A percentile compares a stretch with the other conserved stretches of the same genome.
Evolutionary conservation across 1,284 basidiomycete genomes (phyloP).

Genomic region (Sporisorium graminicola): DNA sequence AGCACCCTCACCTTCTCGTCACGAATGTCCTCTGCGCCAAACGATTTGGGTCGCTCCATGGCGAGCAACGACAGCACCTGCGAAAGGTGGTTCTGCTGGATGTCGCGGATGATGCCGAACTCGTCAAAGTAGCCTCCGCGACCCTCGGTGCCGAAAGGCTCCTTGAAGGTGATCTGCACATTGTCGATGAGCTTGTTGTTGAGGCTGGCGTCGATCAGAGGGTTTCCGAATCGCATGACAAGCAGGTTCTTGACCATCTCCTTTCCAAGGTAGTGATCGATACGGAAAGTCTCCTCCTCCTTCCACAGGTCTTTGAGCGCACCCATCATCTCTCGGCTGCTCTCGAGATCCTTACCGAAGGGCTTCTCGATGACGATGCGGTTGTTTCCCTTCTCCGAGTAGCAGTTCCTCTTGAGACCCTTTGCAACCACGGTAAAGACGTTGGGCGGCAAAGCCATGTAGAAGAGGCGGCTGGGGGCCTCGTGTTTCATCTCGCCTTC

Average conservation of each 20-base stretch:
- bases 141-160: conserved; percentile 70
- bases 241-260: conserved; percentile 70
- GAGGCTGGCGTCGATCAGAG: conserved; percentile 66
- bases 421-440: conserved; percentile 67
- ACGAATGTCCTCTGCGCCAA: conserved; percentile 69
- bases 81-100: conserved; percentile 70
- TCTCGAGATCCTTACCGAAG: conserved; percentile 68
- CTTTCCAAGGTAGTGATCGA: conserved; percentile 70
- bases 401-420: conserved; percentile 66
- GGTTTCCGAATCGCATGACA: conserved; percentile 67
- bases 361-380: conserved; percentile 69
- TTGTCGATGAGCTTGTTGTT: conserved; percentile 69
- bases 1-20: conserved; percentile 70
- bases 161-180: conserved; percentile 70
- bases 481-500: conserved; percentile 50
- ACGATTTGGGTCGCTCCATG: conserved; percentile 69
- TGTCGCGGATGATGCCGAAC: conserved; percentile 71
- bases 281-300: conserved; percentile 69
- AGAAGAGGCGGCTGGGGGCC: conserved; percentile 64
- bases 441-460: conserved; percentile 68
- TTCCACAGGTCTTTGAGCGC: conserved; percentile 68
- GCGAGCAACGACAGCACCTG: conserved; percentile 69
- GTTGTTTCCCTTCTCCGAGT: conserved; percentile 62
- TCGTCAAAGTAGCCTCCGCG: conserved; percentile 71
- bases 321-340: conserved; percentile 65